These are phyloP conservation scores for Paracamarosporium sp. DNA, from an alignment of 2,329 filamentous ascomycete species.

Conservation along the genomic window DNA sequence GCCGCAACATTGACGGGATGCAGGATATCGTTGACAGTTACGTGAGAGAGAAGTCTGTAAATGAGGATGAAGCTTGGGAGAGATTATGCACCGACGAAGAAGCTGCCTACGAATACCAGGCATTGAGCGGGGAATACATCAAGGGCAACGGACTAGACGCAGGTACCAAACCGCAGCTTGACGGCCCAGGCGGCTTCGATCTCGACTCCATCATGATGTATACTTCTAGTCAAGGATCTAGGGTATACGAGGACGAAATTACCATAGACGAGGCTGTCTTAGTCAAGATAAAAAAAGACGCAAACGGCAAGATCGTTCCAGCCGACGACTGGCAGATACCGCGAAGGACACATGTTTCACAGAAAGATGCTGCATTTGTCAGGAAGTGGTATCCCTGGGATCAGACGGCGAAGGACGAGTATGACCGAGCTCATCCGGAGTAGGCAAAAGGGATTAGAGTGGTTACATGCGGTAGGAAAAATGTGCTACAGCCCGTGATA, in stretches of 20 bases:
- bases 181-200: conserved; percentile 10
- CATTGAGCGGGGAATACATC: background rate
- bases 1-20: background rate
- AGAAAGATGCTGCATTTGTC: conserved; percentile 7
- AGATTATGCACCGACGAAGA: background rate
- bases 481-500: no score
- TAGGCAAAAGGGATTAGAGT: no score
- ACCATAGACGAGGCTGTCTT: background rate
- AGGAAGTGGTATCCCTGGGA: conserved; percentile 9
- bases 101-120: background rate
- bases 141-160: background rate
- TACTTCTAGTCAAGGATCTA: background rate
- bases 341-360: background rate
- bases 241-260: background rate
- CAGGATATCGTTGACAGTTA: background rate
- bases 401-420: no score
- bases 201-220: conserved; percentile 12
- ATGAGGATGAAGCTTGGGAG: background rate
- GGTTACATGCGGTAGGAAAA: no score
- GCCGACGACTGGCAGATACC: background rate
- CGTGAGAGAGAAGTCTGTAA: background rate
- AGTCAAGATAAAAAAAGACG: background rate
- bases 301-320: background rate
- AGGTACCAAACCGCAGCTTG: background rate
- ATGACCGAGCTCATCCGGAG: no score